phyloP scores from a whole-genome alignment of 176 grass and related monocot genomes.

The Tuctoria greenei region DNA sequence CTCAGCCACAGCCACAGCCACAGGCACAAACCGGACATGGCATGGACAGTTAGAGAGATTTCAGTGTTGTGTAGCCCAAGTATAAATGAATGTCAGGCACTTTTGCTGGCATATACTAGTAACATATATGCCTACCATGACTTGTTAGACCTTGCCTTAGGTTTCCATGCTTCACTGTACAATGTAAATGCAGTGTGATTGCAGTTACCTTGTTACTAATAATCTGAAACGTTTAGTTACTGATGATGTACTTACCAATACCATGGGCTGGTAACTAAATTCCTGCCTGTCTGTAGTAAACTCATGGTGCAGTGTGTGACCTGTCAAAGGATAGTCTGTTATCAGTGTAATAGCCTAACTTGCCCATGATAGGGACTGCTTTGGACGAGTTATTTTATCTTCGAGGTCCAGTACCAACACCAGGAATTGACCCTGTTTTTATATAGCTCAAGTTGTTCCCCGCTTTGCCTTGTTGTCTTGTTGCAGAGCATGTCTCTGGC shows the following conservation, averaged over 20 bases:
- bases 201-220: constrained; percentile 46
- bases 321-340: not conserved
- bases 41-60: constrained; percentile 32
- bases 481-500: not conserved
- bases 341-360: constrained; percentile 34
- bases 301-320: not conserved
- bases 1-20: not conserved
- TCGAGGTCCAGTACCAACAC: not conserved
- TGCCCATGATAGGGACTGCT: constrained; percentile 32
- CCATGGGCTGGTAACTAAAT: not conserved
- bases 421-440: not conserved
- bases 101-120: constrained; percentile 34
- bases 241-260: constrained; percentile 24
- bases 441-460: not conserved
- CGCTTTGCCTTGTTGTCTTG: constrained; percentile 6
- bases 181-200: constrained; percentile 59
- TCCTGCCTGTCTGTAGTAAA: constrained; percentile 35
- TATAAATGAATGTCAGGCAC: constrained; percentile 23
- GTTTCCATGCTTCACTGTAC: constrained; percentile 44
- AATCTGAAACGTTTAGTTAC: constrained; percentile 51
- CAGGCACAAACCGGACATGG: constrained; percentile 9
- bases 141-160: constrained; percentile 41
- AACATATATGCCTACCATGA: constrained; percentile 10
- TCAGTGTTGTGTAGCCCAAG: constrained; percentile 27
- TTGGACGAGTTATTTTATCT: constrained; percentile 14